Evolutionary conservation across 164 flowering plant species (phyloP).

Genomic region (Sedum album): DNA sequence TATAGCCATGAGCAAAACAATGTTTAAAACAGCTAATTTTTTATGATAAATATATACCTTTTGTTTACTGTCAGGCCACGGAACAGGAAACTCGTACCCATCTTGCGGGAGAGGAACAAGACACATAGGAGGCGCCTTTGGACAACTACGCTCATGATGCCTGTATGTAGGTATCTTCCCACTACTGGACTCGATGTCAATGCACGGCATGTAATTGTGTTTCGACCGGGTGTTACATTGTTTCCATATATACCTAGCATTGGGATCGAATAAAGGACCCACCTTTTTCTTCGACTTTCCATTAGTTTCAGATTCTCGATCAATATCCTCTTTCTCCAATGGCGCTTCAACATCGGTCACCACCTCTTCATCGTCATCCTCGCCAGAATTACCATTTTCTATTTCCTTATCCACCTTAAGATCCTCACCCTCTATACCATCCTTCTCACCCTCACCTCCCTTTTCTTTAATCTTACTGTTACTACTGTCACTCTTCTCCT

Average conservation of each 20-base stretch:
- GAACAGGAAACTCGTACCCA: conserved; percentile 56
- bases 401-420: conserved; percentile 18
- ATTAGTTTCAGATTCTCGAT: conserved; percentile 13
- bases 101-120: conserved; percentile 76
- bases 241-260: conserved; percentile 66
- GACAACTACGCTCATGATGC: conserved; percentile 87
- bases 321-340: conserved; percentile 32
- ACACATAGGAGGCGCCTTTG: conserved; percentile 59
- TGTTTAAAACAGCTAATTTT: not conserved
- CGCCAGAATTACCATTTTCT: conserved; percentile 25
- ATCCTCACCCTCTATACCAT: conserved; percentile 16
- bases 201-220: conserved; percentile 85
- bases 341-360: conserved; percentile 22
- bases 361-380: conserved; percentile 32
- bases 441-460: conserved; percentile 27
- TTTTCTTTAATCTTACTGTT: conserved; percentile 28
- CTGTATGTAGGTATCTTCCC: conserved; percentile 55
- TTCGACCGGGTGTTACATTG: conserved; percentile 68
- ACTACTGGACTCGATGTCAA: conserved; percentile 50
- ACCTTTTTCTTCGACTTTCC: conserved; percentile 38
- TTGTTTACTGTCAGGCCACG: conserved; percentile 80
- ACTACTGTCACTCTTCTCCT: conserved; percentile 19
- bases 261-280: conserved; percentile 76
- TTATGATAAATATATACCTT: conserved; percentile 43
- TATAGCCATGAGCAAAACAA: not conserved